Base-by-base conservation (phyloP, 805 yeast species). In the Schizosaccharomyces japonicus region DNA sequence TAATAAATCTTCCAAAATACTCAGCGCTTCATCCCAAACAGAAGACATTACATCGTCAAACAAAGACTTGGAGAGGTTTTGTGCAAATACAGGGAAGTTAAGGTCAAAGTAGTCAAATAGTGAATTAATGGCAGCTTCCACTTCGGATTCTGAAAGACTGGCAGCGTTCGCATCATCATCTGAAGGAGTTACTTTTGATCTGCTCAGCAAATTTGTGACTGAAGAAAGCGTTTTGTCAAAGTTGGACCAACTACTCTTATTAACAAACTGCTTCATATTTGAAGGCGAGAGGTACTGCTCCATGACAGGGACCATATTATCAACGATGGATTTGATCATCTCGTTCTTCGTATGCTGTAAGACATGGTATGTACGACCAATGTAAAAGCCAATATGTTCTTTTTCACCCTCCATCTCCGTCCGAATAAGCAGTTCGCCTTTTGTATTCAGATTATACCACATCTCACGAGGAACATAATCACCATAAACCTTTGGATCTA, bases 351-450 rank as follows among this genome's bases (percentile, higher is more conserved):
- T 67, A 50, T 84, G 68, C 29, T 67, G 62, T 27, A 87, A 63
- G 1, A 76, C 69, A 52, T 87, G 64, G 54, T 77, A 72, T 0
- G 87, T 76, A 52, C 78, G 70, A 1, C 93, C 92, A 60, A 87
- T 69, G 44, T 76, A 78, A 56, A 80, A 87, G 6, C 81, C 62
- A 1, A 93, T 83, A 60, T 85, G 94, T 34, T 72, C 72, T 44
- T 76, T 69, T 54, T 85, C 94, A 47, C 74, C 71, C 56, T 85
- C 95, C 53, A 81, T 73, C 0, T 82, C 75, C 2, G 85, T 66
- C 54, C 76, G 75, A 2, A 84, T 61, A 44, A 71, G 59, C 2
- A 90, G 55, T 36, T 73, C 66, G 0, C 95, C 95, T 51, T 75
- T 78, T 1, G 78, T 63, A 52, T 76, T 80, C 30, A 77, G 60